phyloP scores from a whole-genome alignment of 192 early-diverging fungal species.

The Obelidium mucronatum region DNA sequence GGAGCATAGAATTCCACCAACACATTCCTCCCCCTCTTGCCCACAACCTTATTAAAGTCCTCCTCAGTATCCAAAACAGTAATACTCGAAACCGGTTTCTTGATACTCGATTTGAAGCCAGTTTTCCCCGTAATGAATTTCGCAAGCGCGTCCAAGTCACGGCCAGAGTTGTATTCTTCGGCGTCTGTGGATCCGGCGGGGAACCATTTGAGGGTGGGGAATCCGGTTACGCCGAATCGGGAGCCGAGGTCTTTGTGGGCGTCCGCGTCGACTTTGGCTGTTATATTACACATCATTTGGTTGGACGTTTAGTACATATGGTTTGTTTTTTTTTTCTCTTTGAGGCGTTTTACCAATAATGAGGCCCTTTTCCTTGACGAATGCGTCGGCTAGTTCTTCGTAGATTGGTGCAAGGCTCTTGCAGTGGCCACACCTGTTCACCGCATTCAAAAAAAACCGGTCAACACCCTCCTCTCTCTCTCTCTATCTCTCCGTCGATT shows the following conservation, averaged over 20 bases:
- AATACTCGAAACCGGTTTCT: conserved; percentile 72
- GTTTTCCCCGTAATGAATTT: conserved; percentile 85
- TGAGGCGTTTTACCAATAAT: conserved; percentile 68
- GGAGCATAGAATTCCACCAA: conserved; percentile 95
- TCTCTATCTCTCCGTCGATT: no score
- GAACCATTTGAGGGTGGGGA: conserved; percentile 95
- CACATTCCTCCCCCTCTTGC: conserved; percentile 72
- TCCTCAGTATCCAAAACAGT: conserved; percentile 66
- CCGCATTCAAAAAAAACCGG: no score
- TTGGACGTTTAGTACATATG: no score
- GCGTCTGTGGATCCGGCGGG: conserved; percentile 78
- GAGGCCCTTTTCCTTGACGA: conserved; percentile 74
- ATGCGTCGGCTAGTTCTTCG: conserved; percentile 82
- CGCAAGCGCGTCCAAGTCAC: conserved; percentile 80
- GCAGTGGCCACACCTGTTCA: conserved; percentile 88
- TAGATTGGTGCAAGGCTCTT: conserved; percentile 67
- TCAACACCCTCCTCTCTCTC: no score
- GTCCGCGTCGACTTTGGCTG: conserved; percentile 76
- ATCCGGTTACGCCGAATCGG: conserved; percentile 77
- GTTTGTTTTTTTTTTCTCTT: no score
- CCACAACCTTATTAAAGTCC: conserved; percentile 78
- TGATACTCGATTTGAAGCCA: conserved; percentile 72
- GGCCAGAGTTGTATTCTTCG: conserved; percentile 83
- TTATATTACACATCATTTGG: no score
- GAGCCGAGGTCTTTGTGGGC: conserved; percentile 81